Percentiles rank a stretch among this genome's conserved stretches.
These are phyloP conservation scores for Butyriboletus appendiculatus DNA, from an alignment of 1,284 basidiomycete genomes.

Conservation along the genomic window DNA sequence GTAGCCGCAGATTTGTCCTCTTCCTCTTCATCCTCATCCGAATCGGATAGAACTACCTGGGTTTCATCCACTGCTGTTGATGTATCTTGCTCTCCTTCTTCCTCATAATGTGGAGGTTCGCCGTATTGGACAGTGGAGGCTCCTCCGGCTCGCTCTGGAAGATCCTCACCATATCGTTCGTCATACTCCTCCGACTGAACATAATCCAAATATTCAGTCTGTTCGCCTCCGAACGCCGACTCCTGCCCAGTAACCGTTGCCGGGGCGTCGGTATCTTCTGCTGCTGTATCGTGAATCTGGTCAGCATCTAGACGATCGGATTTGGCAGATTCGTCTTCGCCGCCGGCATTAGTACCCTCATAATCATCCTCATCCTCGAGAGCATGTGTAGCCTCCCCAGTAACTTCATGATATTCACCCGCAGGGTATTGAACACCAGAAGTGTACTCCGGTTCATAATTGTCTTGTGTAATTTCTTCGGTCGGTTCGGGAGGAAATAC, in stretches of 20 bases:
- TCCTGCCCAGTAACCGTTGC: slow-evolving; percentile 9
- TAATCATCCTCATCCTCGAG: slow-evolving; percentile 28
- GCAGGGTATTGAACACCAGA: slow-evolving; percentile 4
- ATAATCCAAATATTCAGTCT: slow-evolving; percentile 31
- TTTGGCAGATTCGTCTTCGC: slow-evolving; percentile 22
- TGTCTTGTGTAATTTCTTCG: slow-evolving; percentile 9
- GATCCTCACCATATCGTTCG: slow-evolving; percentile 34
- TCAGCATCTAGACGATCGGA: slow-evolving; percentile 34
- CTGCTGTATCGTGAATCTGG: slow-evolving; percentile 27
- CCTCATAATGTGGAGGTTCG: slow-evolving; percentile 25
- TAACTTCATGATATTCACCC: slow-evolving; percentile 17
- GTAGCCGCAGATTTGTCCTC: slow-evolving; percentile 13
- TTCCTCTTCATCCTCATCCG: slow-evolving; percentile 17
- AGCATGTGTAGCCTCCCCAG: slow-evolving; percentile 8
- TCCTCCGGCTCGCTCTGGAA: slow-evolving; percentile 23
- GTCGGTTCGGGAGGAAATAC: slow-evolving; percentile 1
- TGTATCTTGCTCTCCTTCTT: slow-evolving; percentile 20
- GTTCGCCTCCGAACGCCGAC: slow-evolving; percentile 29
- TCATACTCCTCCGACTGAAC: slow-evolving; percentile 33
- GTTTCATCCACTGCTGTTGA: slow-evolving; percentile 23
- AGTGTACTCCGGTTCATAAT: slow-evolving; percentile 2
- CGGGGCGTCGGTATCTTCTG: slow-evolving; percentile 19
- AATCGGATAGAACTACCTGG: slow-evolving; percentile 6
- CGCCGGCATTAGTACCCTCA: slow-evolving; percentile 20
- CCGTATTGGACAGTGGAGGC: slow-evolving; percentile 16